Evolutionary conservation across 2,329 filamentous ascomycete species (phyloP).

Genomic region (Coniochaeta ligniaria): DNA sequence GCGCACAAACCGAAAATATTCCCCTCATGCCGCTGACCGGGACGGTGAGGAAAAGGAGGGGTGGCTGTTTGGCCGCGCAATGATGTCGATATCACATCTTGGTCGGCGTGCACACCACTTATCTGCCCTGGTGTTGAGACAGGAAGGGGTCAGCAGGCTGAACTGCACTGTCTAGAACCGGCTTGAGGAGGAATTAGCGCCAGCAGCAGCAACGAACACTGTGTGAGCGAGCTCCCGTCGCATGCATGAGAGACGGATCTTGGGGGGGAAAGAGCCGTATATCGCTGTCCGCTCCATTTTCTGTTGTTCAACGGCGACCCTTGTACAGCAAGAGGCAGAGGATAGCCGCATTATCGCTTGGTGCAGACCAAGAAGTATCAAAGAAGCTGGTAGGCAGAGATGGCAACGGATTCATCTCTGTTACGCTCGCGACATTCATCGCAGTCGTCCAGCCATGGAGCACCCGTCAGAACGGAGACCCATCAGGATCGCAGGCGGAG

Average conservation of each 20-base stretch:
- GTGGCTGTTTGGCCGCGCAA: not conserved
- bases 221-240: not conserved
- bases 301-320: not conserved
- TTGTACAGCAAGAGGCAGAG: not conserved
- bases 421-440: not conserved
- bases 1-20: not conserved
- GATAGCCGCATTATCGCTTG: not conserved
- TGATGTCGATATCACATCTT: not conserved
- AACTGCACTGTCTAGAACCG: not conserved
- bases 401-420: not conserved
- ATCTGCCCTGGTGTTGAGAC: not conserved
- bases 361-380: not conserved
- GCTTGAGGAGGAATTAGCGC: not conserved
- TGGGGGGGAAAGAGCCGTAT: not conserved
- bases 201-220: not conserved
- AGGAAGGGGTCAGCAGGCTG: not conserved
- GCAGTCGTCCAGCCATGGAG: not conserved
- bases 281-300: not conserved
- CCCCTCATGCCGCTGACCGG: not conserved
- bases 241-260: not conserved
- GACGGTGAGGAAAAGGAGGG: not conserved
- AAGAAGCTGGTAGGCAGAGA: not conserved
- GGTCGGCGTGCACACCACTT: not conserved
- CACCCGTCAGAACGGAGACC: not conserved
- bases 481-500: constrained; percentile 1